Conservation (phyloP, 306 rosid species). For the Sesbania bispinosa region DNA sequence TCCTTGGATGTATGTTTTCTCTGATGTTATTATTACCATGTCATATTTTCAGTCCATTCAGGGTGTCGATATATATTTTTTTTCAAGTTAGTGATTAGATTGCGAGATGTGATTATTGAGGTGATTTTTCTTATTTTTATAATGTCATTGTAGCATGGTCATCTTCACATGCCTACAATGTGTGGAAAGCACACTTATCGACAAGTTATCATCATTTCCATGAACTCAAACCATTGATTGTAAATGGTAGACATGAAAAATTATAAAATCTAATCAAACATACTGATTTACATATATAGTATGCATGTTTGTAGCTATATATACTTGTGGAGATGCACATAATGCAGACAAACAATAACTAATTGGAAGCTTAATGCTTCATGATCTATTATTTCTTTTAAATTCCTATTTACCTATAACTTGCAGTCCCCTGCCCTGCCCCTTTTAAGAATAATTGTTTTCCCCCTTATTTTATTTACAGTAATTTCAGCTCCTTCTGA, state of each 20-base stretch:
- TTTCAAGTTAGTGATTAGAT: neutral
- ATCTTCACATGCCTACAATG: neutral
- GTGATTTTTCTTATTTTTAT: neutral
- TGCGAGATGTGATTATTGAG: slow-evolving; percentile 9
- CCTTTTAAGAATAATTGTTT: neutral
- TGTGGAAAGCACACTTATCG: neutral
- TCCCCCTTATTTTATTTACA: slow-evolving; percentile 26
- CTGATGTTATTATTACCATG: slow-evolving; percentile 2
- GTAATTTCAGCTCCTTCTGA: slow-evolving; percentile 60
- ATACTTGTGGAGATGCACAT: slow-evolving; percentile 8
- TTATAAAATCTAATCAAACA: neutral
- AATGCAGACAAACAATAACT: neutral
- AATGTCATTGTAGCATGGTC: neutral
- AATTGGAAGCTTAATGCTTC: slow-evolving; percentile 3
- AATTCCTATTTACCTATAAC: slow-evolving; percentile 1
- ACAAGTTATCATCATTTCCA: neutral
- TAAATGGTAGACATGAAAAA: neutral
- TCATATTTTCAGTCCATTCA: neutral
- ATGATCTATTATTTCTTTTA: neutral
- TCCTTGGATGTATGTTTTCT: neutral
- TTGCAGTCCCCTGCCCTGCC: neutral
- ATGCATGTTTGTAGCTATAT: neutral
- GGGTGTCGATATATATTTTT: neutral
- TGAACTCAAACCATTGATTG: neutral
- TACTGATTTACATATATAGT: neutral